Evolutionary conservation across 2,329 filamentous ascomycete genomes (phyloP).

Genomic region (Venturia carpophila): DNA sequence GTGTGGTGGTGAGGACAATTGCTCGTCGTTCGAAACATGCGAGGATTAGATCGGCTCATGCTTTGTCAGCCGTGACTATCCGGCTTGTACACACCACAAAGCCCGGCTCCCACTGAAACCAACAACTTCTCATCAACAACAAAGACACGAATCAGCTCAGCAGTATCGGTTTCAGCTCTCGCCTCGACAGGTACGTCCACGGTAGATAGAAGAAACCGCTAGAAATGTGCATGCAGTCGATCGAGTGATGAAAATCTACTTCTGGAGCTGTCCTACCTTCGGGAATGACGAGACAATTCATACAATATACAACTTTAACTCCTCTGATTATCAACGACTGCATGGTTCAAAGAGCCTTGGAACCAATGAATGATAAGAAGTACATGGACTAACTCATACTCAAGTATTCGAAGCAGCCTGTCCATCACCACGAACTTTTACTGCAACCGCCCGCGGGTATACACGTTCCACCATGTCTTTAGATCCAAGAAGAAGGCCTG

Average conservation of each 20-base stretch:
- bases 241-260: conserved; percentile 49
- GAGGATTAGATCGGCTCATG: background rate
- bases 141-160: background rate
- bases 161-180: background rate
- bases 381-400: background rate
- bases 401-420: background rate
- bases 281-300: conserved; percentile 49
- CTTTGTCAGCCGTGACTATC: background rate
- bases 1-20: conserved; percentile 5
- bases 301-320: conserved; percentile 21
- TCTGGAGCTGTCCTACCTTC: conserved; percentile 67
- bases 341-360: background rate
- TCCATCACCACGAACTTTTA: background rate
- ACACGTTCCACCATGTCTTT: conserved; percentile 3
- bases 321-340: conserved; percentile 8
- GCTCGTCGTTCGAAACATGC: background rate
- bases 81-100: background rate
- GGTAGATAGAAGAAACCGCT: conserved; percentile 2
- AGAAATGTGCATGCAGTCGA: conserved; percentile 7
- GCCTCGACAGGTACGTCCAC: conserved; percentile 5
- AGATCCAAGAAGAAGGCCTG: conserved; percentile 8
- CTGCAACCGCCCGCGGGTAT: background rate
- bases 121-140: background rate
- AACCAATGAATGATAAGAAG: background rate
- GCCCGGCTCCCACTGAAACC: background rate